Base-by-base conservation (phyloP, 2,329 filamentous ascomycete genomes). In the Phialophora tarda region DNA sequence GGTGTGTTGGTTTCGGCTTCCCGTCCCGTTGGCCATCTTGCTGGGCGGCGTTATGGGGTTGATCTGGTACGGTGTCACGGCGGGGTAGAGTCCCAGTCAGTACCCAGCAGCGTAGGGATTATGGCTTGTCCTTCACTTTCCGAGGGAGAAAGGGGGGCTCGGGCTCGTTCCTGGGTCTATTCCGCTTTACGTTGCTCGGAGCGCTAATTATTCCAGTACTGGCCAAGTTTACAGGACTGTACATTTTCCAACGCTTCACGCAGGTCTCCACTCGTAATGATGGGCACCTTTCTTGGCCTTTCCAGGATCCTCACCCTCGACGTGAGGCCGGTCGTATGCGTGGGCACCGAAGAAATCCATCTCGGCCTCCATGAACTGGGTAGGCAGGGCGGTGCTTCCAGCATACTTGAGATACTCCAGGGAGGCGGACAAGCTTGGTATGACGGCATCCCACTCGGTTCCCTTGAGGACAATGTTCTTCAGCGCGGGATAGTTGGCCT, bases 1-100 rank as follows among this genome's bases (percentile, higher is more conserved):
- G 5, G 81, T 79, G 50, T 75, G 77, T 24, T 85, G 82, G 79
- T 85, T 84, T 69, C 74, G 75, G 3, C 66, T 85, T 2, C 77
- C 73, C 32, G 77, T 82, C 0, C 77, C 82, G 0, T 54, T 79
- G 34, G 79, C 81, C 0, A 84, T 84, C 69, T 54, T 84, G 0
- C 34, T 81, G 30, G 83, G 83, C 0, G 83, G 78, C 3, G 73
- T 79, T 11, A 72, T 84, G 71, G 83, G 83, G 0, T 66, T 84
- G 63, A 75, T 79, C 57, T 78, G 83, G 76, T 84, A 81, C 73
- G 82, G 77, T 0, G 81, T 65, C 57, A 56, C 32, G 11, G n/a
- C 55, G n/a, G 47, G 55, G 1, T 41, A 24, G 41, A 4, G 14
- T 5, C 5, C 50, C 28, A 4, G 24, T 26, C 28, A 28, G 28